These are phyloP conservation scores for Andrographis paniculata DNA, from an alignment of 305 asterid species.

Conservation along the genomic window DNA sequence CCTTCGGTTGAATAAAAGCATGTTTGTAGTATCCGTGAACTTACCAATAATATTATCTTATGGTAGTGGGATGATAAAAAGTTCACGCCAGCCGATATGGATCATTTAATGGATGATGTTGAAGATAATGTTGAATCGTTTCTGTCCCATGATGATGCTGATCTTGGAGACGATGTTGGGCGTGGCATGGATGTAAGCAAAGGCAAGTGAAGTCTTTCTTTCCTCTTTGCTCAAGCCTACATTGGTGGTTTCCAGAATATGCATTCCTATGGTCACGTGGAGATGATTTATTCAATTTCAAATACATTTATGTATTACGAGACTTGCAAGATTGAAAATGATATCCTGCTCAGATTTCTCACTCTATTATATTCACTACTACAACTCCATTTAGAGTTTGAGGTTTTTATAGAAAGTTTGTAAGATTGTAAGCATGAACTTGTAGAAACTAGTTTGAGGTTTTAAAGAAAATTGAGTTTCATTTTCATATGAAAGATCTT, in stretches of 20 bases:
- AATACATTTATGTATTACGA: too few relatives aligned
- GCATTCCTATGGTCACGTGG: not conserved
- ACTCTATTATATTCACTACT: not conserved
- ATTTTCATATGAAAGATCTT: not conserved
- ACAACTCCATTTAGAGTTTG: too few relatives aligned
- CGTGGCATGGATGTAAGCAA: slow-evolving; percentile 91
- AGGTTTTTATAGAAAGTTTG: too few relatives aligned
- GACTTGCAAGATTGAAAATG: not conserved
- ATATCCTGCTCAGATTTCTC: not conserved
- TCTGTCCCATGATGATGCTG: slow-evolving; percentile 87
- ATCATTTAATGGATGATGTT: slow-evolving; percentile 94
- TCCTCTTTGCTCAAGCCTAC: not conserved
- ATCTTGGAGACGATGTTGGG: slow-evolving; percentile 77
- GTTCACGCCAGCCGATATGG: slow-evolving; percentile 86
- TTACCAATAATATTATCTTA: slow-evolving; percentile 25
- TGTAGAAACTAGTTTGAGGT: too few relatives aligned
- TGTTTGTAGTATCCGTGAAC: slow-evolving; percentile 14
- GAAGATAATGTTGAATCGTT: slow-evolving; percentile 95
- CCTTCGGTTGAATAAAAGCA: not conserved
- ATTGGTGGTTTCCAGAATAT: not conserved
- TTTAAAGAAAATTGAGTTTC: too few relatives aligned
- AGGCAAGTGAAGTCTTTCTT: slow-evolving; percentile 28
- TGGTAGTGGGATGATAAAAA: slow-evolving; percentile 97
- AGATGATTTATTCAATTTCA: too few relatives aligned
- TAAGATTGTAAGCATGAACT: too few relatives aligned